A percentile compares a stretch with the other conserved stretches of the same genome.
These are phyloP conservation scores for Keqinozyma sinolaborantium DNA, from an alignment of 1,139 yeast species.

Conservation along the genomic window DNA sequence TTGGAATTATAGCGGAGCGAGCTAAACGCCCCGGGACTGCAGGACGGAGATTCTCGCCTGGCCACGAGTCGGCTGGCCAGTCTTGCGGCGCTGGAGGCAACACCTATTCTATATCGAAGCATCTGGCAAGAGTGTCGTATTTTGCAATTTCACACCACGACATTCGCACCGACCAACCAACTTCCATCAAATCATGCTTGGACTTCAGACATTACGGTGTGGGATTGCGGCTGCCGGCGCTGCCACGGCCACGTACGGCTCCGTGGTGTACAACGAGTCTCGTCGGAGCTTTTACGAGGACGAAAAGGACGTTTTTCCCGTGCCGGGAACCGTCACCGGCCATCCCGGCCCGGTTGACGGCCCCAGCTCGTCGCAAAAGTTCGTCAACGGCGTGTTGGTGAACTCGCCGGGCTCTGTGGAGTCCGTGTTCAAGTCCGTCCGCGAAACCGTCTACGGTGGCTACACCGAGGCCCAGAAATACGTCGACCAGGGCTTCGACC, in stretches of 20 bases:
- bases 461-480: conserved; percentile 16
- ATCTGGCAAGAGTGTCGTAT: too few relatives aligned
- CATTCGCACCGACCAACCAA: conserved; percentile 2
- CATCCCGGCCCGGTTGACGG: conserved; percentile 46
- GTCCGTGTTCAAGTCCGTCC: conserved; percentile 40
- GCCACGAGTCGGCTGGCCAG: too few relatives aligned
- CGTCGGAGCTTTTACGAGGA: conserved; percentile 61
- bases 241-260: not conserved
- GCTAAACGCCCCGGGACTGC: not conserved
- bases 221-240: not conserved
- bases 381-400: conserved; percentile 57
- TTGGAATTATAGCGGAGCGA: not conserved
- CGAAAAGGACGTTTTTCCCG: conserved; percentile 46
- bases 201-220: not conserved
- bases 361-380: conserved; percentile 37
- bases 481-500: conserved; percentile 37
- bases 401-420: conserved; percentile 52
- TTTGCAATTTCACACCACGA: conserved; percentile 1
- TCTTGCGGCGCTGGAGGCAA: too few relatives aligned
- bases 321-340: conserved; percentile 54
- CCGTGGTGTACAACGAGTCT: conserved; percentile 20
- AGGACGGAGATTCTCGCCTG: too few relatives aligned
- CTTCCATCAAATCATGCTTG: not conserved
- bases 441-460: conserved; percentile 27
- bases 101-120: too few relatives aligned